A percentile compares a stretch with the other conserved stretches of the same genome.
Conservation (phyloP, 2,329 filamentous ascomycete genomes). For the Claviceps pazoutovae region DNA sequence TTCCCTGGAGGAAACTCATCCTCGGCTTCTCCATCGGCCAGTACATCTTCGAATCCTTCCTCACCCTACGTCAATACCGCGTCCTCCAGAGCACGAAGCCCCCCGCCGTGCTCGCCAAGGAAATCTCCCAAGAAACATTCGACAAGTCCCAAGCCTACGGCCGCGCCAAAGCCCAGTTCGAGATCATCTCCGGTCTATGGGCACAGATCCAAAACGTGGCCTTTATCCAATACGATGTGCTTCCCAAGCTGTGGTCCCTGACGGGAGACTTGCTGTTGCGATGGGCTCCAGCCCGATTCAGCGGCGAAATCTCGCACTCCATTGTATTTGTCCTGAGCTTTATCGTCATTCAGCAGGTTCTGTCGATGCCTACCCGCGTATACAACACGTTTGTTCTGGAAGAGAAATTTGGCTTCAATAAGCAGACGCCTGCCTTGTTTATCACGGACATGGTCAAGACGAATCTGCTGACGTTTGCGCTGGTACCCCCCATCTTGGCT, state of each 20-base stretch:
- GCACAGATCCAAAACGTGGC: constrained; percentile 77
- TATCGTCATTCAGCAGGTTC: constrained; percentile 63
- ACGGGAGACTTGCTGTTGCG: constrained; percentile 60
- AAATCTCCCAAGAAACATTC: constrained; percentile 80
- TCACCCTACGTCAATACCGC: constrained; percentile 80
- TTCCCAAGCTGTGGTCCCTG: constrained; percentile 79
- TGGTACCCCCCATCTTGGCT: constrained; percentile 78
- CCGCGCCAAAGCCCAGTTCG: constrained; percentile 86
- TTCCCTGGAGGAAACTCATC: constrained; percentile 96
- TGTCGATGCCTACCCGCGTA: constrained; percentile 69
- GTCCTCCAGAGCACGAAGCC: constrained; percentile 67
- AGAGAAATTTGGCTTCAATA: constrained; percentile 97
- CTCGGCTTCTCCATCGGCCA: constrained; percentile 88
- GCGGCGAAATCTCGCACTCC: constrained; percentile 85
- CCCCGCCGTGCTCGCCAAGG: constrained; percentile 74
- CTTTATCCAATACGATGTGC: constrained; percentile 80
- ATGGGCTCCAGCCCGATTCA: constrained; percentile 65
- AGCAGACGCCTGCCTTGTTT: constrained; percentile 84
- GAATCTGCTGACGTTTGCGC: constrained; percentile 63
- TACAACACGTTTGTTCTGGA: constrained; percentile 95
- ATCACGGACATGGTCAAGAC: constrained; percentile 84
- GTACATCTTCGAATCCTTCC: constrained; percentile 78
- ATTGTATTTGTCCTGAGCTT: constrained; percentile 86
- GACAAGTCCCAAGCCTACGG: constrained; percentile 95
- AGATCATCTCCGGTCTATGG: constrained; percentile 68